These are phyloP conservation scores for Phytophthora brassicae DNA, from an alignment of 352 stramenopile genomes.

Conservation along the genomic window DNA sequence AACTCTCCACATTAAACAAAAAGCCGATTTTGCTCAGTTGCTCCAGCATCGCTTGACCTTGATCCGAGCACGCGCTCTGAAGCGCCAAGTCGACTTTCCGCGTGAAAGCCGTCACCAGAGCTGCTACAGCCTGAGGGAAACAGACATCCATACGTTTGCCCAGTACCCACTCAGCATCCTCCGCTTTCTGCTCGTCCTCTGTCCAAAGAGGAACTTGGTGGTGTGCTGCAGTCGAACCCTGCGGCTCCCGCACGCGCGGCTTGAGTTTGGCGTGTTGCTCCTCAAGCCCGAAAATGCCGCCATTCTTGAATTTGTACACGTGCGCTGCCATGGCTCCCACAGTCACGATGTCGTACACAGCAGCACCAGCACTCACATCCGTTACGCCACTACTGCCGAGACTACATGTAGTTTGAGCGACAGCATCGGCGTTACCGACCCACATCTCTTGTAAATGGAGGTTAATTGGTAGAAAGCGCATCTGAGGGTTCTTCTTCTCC, in stretches of 20 bases:
- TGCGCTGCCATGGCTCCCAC: conserved; percentile 86
- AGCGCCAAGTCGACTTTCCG: conserved; percentile 78
- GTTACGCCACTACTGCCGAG: conserved; percentile 26
- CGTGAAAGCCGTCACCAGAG: conserved; percentile 81
- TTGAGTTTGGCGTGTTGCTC: conserved; percentile 76
- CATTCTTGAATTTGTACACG: conserved; percentile 90
- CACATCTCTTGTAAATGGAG: conserved; percentile 88
- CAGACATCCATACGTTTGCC: conserved; percentile 86
- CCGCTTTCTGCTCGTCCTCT: conserved; percentile 80
- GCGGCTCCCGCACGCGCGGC: conserved; percentile 50
- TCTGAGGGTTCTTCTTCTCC: conserved; percentile 79
- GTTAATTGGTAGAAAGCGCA: conserved; percentile 86
- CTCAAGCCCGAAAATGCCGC: conserved; percentile 74
- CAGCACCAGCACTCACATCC: conserved; percentile 29
- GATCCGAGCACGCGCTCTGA: conserved; percentile 45
- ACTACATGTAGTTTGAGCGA: conserved; percentile 40
- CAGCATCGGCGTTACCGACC: conserved; percentile 59
- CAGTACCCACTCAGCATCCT: conserved; percentile 75
- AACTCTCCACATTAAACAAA: conserved; percentile 82
- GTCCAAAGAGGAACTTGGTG: conserved; percentile 80
- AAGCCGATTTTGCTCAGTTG: conserved; percentile 82
- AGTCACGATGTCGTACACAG: conserved; percentile 85
- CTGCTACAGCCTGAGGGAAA: conserved; percentile 76
- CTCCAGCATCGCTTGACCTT: conserved; percentile 66
- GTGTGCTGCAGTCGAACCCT: conserved; percentile 43